phyloP scores from a whole-genome alignment of 1,284 basidiomycete species.

The Vanrija sp. region DNA sequence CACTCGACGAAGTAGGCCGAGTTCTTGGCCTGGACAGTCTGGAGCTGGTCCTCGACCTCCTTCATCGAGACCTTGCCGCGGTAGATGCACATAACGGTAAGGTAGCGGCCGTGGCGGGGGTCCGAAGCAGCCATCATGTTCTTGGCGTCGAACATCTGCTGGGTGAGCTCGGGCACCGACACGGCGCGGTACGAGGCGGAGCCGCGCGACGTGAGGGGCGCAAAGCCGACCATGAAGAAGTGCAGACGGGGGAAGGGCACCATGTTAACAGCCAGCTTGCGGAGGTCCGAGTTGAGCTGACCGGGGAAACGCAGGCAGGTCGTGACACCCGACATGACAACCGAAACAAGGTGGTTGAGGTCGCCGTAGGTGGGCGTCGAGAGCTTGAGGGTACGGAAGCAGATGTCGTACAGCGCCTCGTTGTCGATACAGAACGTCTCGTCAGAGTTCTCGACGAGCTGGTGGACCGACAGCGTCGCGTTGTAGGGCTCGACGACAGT shows the following conservation, averaged over 20 bases:
- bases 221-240: slow-evolving; percentile 98
- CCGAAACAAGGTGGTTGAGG: slow-evolving; percentile 93
- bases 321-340: slow-evolving; percentile 85
- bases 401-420: slow-evolving; percentile 97
- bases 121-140: slow-evolving; percentile 96
- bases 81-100: slow-evolving; percentile 90
- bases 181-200: slow-evolving; percentile 93
- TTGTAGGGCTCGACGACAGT: slow-evolving; percentile 64
- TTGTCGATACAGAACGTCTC: slow-evolving; percentile 76
- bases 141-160: slow-evolving; percentile 98
- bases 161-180: slow-evolving; percentile 90
- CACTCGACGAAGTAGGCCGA: slow-evolving; percentile 97
- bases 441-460: slow-evolving; percentile 62
- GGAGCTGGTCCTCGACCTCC: slow-evolving; percentile 98
- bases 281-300: slow-evolving; percentile 95
- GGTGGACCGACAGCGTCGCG: slow-evolving; percentile 59
- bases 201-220: slow-evolving; percentile 87
- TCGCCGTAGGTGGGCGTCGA: slow-evolving; percentile 91
- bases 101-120: slow-evolving; percentile 67
- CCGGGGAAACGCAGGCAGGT: slow-evolving; percentile 72
- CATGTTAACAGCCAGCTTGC: slow-evolving; percentile 99
- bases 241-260: slow-evolving; percentile 98
- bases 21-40: slow-evolving; percentile 96
- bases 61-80: slow-evolving; percentile 98
- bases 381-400: slow-evolving; percentile 93